These are phyloP conservation scores for Rubia balearica DNA, from an alignment of 305 asterid species.

Conservation along the genomic window DNA sequence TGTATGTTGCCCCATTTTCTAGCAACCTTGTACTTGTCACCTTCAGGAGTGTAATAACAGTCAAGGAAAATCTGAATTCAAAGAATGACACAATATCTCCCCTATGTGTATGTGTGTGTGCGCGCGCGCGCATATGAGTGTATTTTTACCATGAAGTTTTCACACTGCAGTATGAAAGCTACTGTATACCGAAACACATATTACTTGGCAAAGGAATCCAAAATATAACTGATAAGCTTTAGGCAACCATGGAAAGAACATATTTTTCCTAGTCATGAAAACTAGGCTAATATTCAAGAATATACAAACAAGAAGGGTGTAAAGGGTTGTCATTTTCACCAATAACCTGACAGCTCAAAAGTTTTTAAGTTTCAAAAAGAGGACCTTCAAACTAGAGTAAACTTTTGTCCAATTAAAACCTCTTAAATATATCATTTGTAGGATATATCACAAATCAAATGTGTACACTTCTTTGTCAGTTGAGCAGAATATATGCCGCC, in stretches of 20 bases:
- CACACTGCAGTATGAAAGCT: background rate
- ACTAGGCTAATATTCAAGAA: background rate
- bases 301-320: background rate
- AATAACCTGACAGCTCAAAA: background rate
- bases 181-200: background rate
- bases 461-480: conserved; percentile 84
- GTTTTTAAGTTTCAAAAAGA: background rate
- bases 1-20: conserved; percentile 70
- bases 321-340: background rate
- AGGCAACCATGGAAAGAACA: background rate
- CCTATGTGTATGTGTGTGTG: background rate
- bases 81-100: conserved; percentile 9
- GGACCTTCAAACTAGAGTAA: background rate
- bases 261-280: background rate
- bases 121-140: background rate
- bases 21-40: conserved; percentile 91
- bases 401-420: conserved; percentile 6
- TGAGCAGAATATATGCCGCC: conserved; percentile 92
- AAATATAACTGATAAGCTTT: background rate
- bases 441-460: conserved; percentile 91
- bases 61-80: conserved; percentile 43
- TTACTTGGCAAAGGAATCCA: background rate
- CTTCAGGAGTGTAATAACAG: conserved; percentile 65
- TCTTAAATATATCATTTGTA: conserved; percentile 24
- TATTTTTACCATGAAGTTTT: background rate